Evolutionary conservation across 1,284 basidiomycete genomes (phyloP), one percentile per base, ranked within the genome.

Genomic region (Boletus sp.): DNA sequence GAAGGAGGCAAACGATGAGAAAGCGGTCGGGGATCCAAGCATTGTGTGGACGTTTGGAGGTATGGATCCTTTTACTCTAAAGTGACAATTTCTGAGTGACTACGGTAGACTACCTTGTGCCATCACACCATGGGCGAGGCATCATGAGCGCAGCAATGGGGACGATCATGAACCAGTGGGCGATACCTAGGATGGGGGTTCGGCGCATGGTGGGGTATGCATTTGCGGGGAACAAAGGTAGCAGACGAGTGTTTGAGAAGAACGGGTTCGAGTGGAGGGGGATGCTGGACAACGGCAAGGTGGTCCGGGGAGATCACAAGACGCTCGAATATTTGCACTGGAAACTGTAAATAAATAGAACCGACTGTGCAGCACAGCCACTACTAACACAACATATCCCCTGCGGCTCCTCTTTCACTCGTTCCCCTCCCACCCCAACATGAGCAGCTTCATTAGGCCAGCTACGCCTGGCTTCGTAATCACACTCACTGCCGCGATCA

Each of bases 391-490:
- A 19, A 8, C 8, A 6, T 1, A 25, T 14, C 2, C 12, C 16
- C 29, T 30, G 8, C 13, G 7, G 6, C 46, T 47, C 45, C 39
- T 46, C 44, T 34, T 8, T 38, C 10, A 34, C 17, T 23, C 13
- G 25, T 30, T 8, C 6, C 2, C 8, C n/a, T 5, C 26, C 19
- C 22, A 19, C 20, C 40, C 19, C 38, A 50, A 26, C 23, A 85
- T 85, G 84, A 71, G 77, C 56, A 70, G 75, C 54, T 60, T 70
- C 56, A 70, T 89, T 49, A 79, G 84, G 32, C 86, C 87, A 51
- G 90, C 88, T 13, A 92, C 90, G 1, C 91, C 92, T 16, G 91
- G 91, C 40, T 88, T 91, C 60, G 43, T 94, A 43, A 73, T 90
- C 54, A 91, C 88, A 17, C 76, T 91, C 47, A 67, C 75, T 29